Evolutionary conservation across 352 stramenopile genomes (phyloP), one percentile per base, ranked within the genome.

Genomic region (Phytophthora meadii): DNA sequence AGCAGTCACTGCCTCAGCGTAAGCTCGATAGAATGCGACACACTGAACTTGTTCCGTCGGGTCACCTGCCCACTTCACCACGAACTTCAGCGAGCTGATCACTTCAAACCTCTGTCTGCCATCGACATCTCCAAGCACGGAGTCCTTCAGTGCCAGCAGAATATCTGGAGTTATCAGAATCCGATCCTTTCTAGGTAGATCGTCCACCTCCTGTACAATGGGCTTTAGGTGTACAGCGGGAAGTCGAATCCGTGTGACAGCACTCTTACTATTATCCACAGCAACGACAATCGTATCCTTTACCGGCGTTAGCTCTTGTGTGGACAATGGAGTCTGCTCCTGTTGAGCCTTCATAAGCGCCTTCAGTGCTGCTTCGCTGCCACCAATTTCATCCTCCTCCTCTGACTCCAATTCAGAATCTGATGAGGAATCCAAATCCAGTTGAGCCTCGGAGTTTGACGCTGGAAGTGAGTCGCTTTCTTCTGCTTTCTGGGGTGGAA

Each of bases 331-430:
- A n/a, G 22, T 5, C 6, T 22, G 2, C 22, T n/a, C 7, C 4
- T 14, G 12, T 24, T 28, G 15, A 47, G 40, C 8, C 22, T 47
- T 46, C 30, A 41, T 61, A 22, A 61, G 22, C 4, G 54, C 11
- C 24, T 46, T 61, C 44, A 30, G n/a, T 17, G 56, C 42, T 49
- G 42, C 42, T 51, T 61, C 51, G 19, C 47, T 59, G 57, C 19
- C 55, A 4, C 14, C 32, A 9, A 28, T 39, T 14, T 48, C 24
- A 39, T 39, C 22, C 15, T 14, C 24, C 37, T 9, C 22, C 8
- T 45, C 42, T 15, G 44, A 40, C 14, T 48, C 32, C 15, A 19
- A 54, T 5, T 15, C 5, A 1, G 42, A 46, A 7, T 27, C 40
- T 25, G 40, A 47, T 15, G 40, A 47, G 10, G 30, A 34, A 6